phyloP scores from a whole-genome alignment of 2,329 filamentous ascomycete genomes.

The Tolypocladium nubicola region DNA sequence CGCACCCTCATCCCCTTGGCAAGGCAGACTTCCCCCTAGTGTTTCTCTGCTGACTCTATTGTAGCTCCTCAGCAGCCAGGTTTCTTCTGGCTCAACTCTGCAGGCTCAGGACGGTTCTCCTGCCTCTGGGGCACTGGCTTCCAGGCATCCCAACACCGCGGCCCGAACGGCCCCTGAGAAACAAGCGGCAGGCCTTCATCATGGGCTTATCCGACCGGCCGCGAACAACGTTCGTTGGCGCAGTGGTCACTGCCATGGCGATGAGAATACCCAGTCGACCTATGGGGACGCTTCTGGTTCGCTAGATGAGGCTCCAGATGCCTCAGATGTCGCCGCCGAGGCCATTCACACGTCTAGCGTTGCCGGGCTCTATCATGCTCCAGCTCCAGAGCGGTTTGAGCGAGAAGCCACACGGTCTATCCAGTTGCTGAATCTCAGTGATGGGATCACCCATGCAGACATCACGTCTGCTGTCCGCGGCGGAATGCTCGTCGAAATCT shows the following conservation, averaged over 20 bases:
- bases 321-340: neutral
- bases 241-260: too few relatives aligned
- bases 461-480: constrained; percentile 56
- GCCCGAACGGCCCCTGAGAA: too few relatives aligned
- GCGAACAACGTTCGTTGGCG: too few relatives aligned
- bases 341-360: neutral
- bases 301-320: too few relatives aligned
- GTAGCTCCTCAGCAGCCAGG: neutral
- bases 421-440: constrained; percentile 50
- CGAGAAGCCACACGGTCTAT: constrained; percentile 44
- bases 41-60: neutral
- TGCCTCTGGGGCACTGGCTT: too few relatives aligned
- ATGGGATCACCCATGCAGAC: constrained; percentile 53
- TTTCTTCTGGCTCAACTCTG: neutral
- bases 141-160: too few relatives aligned
- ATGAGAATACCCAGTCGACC: too few relatives aligned
- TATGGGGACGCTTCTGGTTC: too few relatives aligned
- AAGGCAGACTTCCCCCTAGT: neutral
- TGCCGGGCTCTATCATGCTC: too few relatives aligned
- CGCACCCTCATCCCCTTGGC: constrained; percentile 7
- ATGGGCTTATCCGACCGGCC: too few relatives aligned
- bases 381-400: constrained; percentile 11
- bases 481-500: constrained; percentile 60
- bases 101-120: too few relatives aligned
- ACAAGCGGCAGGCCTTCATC: too few relatives aligned